phyloP scores from a whole-genome alignment of 2,329 filamentous ascomycete genomes.

The Aureobasidium sp. region DNA sequence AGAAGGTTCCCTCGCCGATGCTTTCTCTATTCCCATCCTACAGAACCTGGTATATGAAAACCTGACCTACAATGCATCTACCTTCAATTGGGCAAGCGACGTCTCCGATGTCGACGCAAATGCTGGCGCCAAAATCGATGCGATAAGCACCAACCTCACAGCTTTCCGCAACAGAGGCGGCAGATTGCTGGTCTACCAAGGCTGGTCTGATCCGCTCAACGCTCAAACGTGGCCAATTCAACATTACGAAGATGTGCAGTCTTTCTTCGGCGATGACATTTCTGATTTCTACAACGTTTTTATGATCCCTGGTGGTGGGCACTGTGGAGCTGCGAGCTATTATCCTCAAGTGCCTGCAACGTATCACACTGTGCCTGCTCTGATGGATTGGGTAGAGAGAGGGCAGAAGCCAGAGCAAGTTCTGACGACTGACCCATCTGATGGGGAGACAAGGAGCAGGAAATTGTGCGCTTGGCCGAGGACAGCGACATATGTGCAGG shows the following conservation, averaged over 20 bases:
- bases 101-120: constrained; percentile 28
- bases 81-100: constrained; percentile 35
- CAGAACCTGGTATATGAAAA: constrained; percentile 38
- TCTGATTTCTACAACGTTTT: constrained; percentile 32
- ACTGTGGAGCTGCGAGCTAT: constrained; percentile 30
- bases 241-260: constrained; percentile 28
- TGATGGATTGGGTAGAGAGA: constrained; percentile 33
- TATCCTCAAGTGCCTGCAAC: constrained; percentile 30
- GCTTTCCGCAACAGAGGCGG: constrained; percentile 28
- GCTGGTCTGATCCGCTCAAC: constrained; percentile 34
- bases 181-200: constrained; percentile 36
- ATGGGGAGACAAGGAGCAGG: constrained; percentile 27
- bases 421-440: constrained; percentile 26
- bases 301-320: constrained; percentile 35
- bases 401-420: constrained; percentile 25
- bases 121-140: constrained; percentile 34
- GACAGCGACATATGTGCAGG: constrained; percentile 25
- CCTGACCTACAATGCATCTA: constrained; percentile 29
- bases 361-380: constrained; percentile 30
- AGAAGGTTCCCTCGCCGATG: constrained; percentile 29
- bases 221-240: constrained; percentile 33
- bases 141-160: constrained; percentile 28
- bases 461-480: constrained; percentile 31
- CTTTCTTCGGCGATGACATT: constrained; percentile 22
- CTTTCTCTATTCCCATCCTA: constrained; percentile 35